These are phyloP conservation scores for Nitzschia palea DNA, from an alignment of 108 stramenopile species.

Conservation along the genomic window DNA sequence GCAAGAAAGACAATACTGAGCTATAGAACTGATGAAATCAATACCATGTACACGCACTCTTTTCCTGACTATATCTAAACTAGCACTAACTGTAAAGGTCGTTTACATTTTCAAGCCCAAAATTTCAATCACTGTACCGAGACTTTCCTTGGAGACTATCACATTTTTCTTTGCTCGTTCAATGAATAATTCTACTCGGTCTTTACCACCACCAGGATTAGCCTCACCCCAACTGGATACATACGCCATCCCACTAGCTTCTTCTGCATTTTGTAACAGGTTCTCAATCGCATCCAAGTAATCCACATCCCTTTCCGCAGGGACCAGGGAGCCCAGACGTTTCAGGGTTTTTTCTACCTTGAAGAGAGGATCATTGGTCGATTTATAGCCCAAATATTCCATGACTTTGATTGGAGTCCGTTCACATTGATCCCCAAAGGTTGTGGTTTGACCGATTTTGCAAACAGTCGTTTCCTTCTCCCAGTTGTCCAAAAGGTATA, in stretches of 20 bases:
- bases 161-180: slow-evolving; percentile 85
- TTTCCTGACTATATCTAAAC: too few relatives aligned
- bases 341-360: slow-evolving; percentile 70
- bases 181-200: slow-evolving; percentile 75
- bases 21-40: background rate
- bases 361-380: slow-evolving; percentile 74
- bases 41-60: too few relatives aligned
- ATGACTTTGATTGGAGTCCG: slow-evolving; percentile 78
- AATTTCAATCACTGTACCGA: slow-evolving; percentile 62
- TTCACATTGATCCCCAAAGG: slow-evolving; percentile 60
- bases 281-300: slow-evolving; percentile 73
- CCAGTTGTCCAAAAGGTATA: slow-evolving; percentile 82
- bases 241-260: slow-evolving; percentile 75
- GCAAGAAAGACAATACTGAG: background rate
- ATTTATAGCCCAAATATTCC: slow-evolving; percentile 80
- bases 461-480: slow-evolving; percentile 82
- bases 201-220: slow-evolving; percentile 82
- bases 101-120: slow-evolving; percentile 33
- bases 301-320: slow-evolving; percentile 47
- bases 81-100: too few relatives aligned
- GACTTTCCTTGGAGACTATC: slow-evolving; percentile 49
- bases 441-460: slow-evolving; percentile 48
- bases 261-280: slow-evolving; percentile 62
- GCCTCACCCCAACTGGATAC: slow-evolving; percentile 86
- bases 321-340: slow-evolving; percentile 57